Conservation (phyloP, 257 asterid genomes). For the Fraxinus anomala region DNA sequence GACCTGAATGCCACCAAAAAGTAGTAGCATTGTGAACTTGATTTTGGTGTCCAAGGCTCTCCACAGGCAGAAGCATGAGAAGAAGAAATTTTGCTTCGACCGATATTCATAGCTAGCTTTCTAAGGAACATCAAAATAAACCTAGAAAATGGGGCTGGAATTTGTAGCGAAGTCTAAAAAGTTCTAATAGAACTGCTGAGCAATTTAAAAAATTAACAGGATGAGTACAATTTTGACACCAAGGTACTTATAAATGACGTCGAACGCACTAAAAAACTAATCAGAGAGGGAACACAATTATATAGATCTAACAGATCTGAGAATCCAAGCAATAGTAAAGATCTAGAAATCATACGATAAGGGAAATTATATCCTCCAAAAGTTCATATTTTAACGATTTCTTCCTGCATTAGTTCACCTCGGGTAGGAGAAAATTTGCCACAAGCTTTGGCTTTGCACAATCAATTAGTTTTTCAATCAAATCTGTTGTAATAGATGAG, state of each 20-base stretch:
- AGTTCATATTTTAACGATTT: too few species aligned
- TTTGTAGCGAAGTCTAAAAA: background rate
- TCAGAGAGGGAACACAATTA: background rate
- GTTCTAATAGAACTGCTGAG: background rate
- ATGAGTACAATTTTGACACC: background rate
- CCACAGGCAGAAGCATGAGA: background rate
- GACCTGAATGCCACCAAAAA: background rate
- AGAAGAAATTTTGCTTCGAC: background rate
- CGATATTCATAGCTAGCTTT: background rate
- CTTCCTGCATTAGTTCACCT: background rate
- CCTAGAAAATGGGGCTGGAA: background rate
- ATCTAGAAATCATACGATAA: background rate
- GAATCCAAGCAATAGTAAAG: background rate
- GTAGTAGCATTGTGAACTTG: background rate
- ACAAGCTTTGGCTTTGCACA: background rate
- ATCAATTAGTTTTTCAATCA: background rate
- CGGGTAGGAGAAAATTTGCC: background rate
- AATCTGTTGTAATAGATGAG: background rate
- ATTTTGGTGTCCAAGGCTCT: constrained; percentile 1
- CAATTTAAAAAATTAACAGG: background rate
- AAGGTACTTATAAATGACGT: background rate
- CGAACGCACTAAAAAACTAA: background rate
- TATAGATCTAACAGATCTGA: background rate
- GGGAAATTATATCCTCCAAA: background rate
- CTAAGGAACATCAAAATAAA: background rate